A percentile compares a stretch with the other conserved stretches of the same genome.
phyloP scores from a whole-genome alignment of 495 filamentous ascomycete species.

The Penicillium alfredii region DNA sequence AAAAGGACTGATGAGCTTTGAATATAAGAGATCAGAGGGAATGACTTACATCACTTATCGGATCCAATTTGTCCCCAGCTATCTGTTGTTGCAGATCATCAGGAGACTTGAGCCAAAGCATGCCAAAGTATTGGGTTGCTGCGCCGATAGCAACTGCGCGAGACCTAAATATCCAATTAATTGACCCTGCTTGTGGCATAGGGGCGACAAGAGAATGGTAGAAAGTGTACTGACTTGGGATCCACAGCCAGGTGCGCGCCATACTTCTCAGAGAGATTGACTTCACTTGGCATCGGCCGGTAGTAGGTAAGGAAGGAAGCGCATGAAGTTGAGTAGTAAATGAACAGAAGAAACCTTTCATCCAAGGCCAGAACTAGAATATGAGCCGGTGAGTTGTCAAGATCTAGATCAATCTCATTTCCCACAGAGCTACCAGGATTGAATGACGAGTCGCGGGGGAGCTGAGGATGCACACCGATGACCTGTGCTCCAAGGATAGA shows the following conservation, averaged over 20 bases:
- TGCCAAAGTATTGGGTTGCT: constrained; percentile 48
- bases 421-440: constrained; percentile 12
- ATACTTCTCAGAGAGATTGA: constrained; percentile 50
- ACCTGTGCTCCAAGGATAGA: constrained; percentile 45
- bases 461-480: constrained; percentile 29
- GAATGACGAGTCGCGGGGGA: constrained; percentile 31
- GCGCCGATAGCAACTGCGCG: constrained; percentile 62
- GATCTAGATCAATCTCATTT: constrained; percentile 1
- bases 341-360: constrained; percentile 61
- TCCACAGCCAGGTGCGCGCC: constrained; percentile 81
- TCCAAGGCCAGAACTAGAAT: constrained; percentile 67
- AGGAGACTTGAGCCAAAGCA: constrained; percentile 44
- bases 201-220: too few relatives aligned
- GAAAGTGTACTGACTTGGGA: constrained; percentile 52
- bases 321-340: constrained; percentile 50
- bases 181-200: too few relatives aligned
- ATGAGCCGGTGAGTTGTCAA: constrained; percentile 58
- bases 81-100: constrained; percentile 33
- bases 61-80: constrained; percentile 24
- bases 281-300: constrained; percentile 50
- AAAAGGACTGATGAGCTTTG: neutral
- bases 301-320: constrained; percentile 55
- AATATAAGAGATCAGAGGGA: neutral
- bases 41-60: constrained; percentile 32
- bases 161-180: constrained; percentile 48